phyloP scores from a whole-genome alignment of 345 rosid species.

The Camelina laxa region DNA sequence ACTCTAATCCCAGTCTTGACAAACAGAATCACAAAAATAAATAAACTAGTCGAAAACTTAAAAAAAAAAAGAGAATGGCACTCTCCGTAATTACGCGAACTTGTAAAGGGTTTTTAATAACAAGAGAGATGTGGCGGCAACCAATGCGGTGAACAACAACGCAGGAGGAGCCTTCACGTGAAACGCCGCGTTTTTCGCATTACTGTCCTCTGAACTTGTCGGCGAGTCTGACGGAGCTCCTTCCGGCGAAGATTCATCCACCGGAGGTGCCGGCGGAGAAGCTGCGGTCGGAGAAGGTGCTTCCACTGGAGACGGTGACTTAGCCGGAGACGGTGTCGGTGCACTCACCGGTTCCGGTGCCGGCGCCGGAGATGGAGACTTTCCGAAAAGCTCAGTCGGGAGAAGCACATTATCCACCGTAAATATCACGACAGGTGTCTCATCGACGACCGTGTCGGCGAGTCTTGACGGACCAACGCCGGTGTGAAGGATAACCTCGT shows the following conservation, averaged over 20 bases:
- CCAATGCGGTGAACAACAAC: constrained; percentile 41
- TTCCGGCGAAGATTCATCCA: constrained; percentile 51
- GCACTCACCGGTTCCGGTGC: constrained; percentile 47
- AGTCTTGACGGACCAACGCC: constrained; percentile 71
- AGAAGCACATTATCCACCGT: constrained; percentile 77
- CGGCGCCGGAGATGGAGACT: constrained; percentile 55
- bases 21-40: constrained; percentile 12
- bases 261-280: constrained; percentile 87
- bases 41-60: not conserved
- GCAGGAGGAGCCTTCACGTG: constrained; percentile 50
- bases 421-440: constrained; percentile 73
- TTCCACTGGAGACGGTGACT: constrained; percentile 29
- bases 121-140: constrained; percentile 29
- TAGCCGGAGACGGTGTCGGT: constrained; percentile 51
- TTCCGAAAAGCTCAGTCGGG: constrained; percentile 71
- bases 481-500: constrained; percentile 72
- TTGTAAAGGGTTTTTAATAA: not conserved
- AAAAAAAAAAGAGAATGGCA: constrained; percentile 4
- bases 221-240: constrained; percentile 71
- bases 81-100: constrained; percentile 18
- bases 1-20: constrained; percentile 21
- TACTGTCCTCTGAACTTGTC: constrained; percentile 53
- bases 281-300: constrained; percentile 72
- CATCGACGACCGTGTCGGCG: constrained; percentile 70
- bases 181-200: constrained; percentile 51